Base-by-base conservation (phyloP, 140 eudicot genomes). In the Flaveria floridana region DNA sequence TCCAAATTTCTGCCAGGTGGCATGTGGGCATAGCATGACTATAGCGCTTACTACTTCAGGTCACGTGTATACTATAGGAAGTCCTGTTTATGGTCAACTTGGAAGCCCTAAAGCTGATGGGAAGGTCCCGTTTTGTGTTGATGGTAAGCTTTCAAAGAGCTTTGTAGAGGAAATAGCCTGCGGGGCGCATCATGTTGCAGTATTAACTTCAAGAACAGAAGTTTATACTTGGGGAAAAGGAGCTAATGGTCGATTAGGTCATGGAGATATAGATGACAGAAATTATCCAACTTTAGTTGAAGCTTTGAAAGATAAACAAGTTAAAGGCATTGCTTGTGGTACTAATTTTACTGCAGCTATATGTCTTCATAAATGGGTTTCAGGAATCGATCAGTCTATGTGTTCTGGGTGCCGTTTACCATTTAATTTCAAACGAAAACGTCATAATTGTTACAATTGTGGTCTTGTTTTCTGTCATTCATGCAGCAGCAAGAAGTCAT, bases 211-310 rank as follows among this genome's bases (percentile, higher is more conserved):
- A 13, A 90, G 81, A 76, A 71, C 88, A 14, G 99, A 93, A 65
- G 93, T 93, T 66, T 93, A 85, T 58, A 93, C 99, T 4, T 93
- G 99, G 99, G 99, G 99, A 28, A 93, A 85, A 83, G 97, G 97
- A 42, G 76, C 84, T 59, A 87, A 93, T 65, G 97, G 99, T 23
- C 96, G 90, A 72, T 79, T 93, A 12, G 99, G 99, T 39, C 99
- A 90, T 63, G 99, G 99, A 21, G 94, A 93, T 71, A 82, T 56
- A 63, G 84, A 82, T 18, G 89, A 93, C 85, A 82, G 94, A 76
- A 72, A 78, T 63, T 76, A 77, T 47, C 99, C 97, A 8, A 85
- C 96, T 12, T 82, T 90, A 41, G 97, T 90, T 10, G 84, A 82
- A n/a, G 89, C 87, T 21, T 56, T 93, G 65, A 90, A 84, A 71